A percentile compares a stretch with the other conserved stretches of the same genome.
phyloP scores from a whole-genome alignment of 2,329 filamentous ascomycete genomes.

The Colletotrichum phormii region DNA sequence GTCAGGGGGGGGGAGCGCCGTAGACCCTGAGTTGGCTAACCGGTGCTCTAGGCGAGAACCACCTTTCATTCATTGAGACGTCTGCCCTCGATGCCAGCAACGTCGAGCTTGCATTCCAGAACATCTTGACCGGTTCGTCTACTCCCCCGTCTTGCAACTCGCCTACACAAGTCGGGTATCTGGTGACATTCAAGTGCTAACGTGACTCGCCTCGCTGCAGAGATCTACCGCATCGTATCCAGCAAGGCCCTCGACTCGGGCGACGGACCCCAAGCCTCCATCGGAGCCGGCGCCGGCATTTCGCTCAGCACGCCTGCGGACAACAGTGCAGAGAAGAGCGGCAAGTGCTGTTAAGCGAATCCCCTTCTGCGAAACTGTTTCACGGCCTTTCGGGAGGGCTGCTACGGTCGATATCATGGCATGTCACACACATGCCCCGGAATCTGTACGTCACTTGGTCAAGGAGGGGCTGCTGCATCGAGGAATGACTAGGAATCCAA shows the following conservation, averaged over 20 bases:
- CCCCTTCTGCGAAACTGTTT: constrained; percentile 26
- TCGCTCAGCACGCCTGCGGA: constrained; percentile 89
- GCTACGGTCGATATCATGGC: constrained; percentile 43
- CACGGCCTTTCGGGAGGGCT: constrained; percentile 34
- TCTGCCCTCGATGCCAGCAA: constrained; percentile 99
- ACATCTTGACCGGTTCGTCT: constrained; percentile 92
- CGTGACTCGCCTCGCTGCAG: constrained; percentile 57
- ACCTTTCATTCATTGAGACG: constrained; percentile 98
- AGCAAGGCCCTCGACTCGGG: constrained; percentile 96
- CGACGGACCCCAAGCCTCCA: constrained; percentile 82
- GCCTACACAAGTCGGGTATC: constrained; percentile 20
- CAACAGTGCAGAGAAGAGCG: constrained; percentile 78
- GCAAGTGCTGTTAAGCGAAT: constrained; percentile 79
- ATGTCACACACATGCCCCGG: constrained; percentile 45
- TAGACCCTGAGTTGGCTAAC: constrained; percentile 19
- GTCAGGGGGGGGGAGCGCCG: neutral
- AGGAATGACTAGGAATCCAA: constrained; percentile 39
- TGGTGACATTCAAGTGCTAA: neutral
- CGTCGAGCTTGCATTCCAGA: constrained; percentile 98
- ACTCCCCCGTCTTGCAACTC: neutral
- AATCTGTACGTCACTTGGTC: constrained; percentile 40
- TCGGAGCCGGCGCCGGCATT: constrained; percentile 84
- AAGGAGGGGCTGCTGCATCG: constrained; percentile 36
- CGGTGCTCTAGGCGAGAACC: constrained; percentile 82
- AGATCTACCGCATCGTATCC: constrained; percentile 99